A percentile compares a stretch with the other conserved stretches of the same genome.
Evolutionary conservation across 805 yeast genomes (phyloP).

Genomic region (Starmerella sirachaensis): DNA sequence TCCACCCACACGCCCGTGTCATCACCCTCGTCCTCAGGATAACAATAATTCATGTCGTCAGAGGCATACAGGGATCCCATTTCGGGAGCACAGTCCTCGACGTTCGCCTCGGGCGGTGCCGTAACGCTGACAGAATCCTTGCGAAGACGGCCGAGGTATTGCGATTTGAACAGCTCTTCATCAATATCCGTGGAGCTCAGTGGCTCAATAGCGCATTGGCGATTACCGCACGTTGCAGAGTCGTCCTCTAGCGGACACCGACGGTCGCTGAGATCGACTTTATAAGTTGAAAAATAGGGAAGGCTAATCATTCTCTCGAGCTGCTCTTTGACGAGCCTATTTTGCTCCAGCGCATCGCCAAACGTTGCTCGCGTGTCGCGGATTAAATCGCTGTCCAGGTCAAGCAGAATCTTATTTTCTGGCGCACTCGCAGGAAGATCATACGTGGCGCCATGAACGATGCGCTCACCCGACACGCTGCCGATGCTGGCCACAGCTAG

Average conservation of each 20-base stretch:
- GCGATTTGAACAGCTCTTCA: constrained; percentile 56
- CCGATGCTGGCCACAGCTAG: background rate
- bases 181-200: constrained; percentile 58
- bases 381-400: constrained; percentile 11
- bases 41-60: constrained; percentile 27
- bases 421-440: constrained; percentile 12
- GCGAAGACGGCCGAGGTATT: constrained; percentile 46
- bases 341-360: constrained; percentile 41
- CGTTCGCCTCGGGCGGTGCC: constrained; percentile 19
- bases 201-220: constrained; percentile 82
- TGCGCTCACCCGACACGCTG: constrained; percentile 1
- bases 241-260: constrained; percentile 79
- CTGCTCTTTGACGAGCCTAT: constrained; percentile 41
- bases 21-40: constrained; percentile 33
- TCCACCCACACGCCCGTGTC: constrained; percentile 59
- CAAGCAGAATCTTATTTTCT: constrained; percentile 16
- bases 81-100: constrained; percentile 20
- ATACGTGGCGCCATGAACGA: constrained; percentile 7
- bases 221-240: constrained; percentile 70
- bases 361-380: constrained; percentile 22
- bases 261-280: constrained; percentile 56
- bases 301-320: constrained; percentile 50
- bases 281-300: constrained; percentile 79
- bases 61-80: constrained; percentile 16
- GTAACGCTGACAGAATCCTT: constrained; percentile 27